These are phyloP conservation scores for Fusarium annulatum DNA, from an alignment of 2,329 filamentous ascomycete species.

Conservation along the genomic window DNA sequence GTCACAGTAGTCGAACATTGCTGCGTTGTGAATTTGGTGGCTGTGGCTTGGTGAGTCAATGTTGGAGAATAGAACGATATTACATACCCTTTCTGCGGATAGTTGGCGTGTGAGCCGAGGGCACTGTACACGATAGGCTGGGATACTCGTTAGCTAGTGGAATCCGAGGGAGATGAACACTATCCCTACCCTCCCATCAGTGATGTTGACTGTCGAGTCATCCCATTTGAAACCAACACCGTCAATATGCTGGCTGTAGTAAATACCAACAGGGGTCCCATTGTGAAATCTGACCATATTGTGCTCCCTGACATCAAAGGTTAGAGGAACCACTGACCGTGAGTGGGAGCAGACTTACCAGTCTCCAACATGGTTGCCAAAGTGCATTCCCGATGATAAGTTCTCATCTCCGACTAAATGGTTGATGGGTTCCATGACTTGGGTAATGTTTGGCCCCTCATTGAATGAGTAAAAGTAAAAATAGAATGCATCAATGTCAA, in stretches of 20 bases:
- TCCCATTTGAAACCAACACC: conserved; percentile 46
- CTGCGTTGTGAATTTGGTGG: conserved; percentile 48
- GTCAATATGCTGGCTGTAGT: conserved; percentile 46
- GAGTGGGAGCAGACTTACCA: conserved; percentile 28
- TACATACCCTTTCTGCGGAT: conserved; percentile 44
- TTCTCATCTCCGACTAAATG: conserved; percentile 28
- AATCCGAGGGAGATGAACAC: no score
- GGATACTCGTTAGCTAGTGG: not conserved
- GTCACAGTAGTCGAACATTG: conserved; percentile 50
- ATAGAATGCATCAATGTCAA: conserved; percentile 48
- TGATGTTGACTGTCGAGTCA: conserved; percentile 38
- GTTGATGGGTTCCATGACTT: conserved; percentile 47
- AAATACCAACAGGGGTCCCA: conserved; percentile 44
- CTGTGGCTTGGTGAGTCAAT: conserved; percentile 30
- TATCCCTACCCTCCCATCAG: conserved; percentile 44
- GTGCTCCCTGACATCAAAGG: conserved; percentile 26
- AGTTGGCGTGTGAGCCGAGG: conserved; percentile 51
- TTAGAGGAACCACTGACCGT: not conserved
- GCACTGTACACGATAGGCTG: conserved; percentile 52
- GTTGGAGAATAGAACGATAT: not conserved
- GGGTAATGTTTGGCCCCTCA: conserved; percentile 47
- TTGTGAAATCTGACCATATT: conserved; percentile 45
- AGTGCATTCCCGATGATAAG: conserved; percentile 39
- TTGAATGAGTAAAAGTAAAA: conserved; percentile 53
- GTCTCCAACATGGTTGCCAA: conserved; percentile 48